Base-by-base conservation (phyloP, 1,139 yeast genomes). In the Hansenula sp. region DNA sequence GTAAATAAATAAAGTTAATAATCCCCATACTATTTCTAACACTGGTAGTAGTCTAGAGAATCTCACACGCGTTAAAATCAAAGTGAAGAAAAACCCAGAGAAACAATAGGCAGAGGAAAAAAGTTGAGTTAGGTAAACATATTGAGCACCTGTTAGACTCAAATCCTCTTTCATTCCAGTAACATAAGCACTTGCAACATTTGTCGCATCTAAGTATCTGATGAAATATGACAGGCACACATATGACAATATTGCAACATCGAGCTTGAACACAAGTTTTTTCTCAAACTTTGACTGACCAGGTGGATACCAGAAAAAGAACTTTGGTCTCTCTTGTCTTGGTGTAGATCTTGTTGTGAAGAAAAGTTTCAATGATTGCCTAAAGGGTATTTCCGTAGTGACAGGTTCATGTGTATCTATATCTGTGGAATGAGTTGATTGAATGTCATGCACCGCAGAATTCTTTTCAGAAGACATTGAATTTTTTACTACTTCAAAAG, bases 51-150 rank as follows among this genome's bases (percentile, higher is more conserved):
- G 76, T 73, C 57, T 79, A 75, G 48, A 73, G 72, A 35, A 76
- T 62, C 27, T 76, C 52, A 79, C 75, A 76, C 44, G 70, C 66
- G 76, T 66, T 2, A 76, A 64, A 42, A 67, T 68, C 40, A 76
- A 59, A 32, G 77, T 1, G 84, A 84, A 31, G 79, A 60, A 63
- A 76, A 69, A 5, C 78, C 77, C 11, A 77, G 63, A 25, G 74
- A 70, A 56, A 76, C 77, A 2, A 84, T 84, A 11, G 38, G 46
- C 52, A 53, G 28, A 53, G 54, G 34, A 54, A n/a, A n/a, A n/a
- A n/a, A n/a, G n/a, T n/a, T n/a, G 25, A 6, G 25, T 21, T 9
- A 21, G 9, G 9, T 21, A 21, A 9, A 9, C 25, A 21, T 21
- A 54, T 42, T 60, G 54, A 42, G 57, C 54, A 15, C 61, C 61